A percentile compares a stretch with the other conserved stretches of the same genome.
These are phyloP conservation scores for Xylaria castorea DNA, from an alignment of 495 filamentous ascomycete species.

Conservation along the genomic window DNA sequence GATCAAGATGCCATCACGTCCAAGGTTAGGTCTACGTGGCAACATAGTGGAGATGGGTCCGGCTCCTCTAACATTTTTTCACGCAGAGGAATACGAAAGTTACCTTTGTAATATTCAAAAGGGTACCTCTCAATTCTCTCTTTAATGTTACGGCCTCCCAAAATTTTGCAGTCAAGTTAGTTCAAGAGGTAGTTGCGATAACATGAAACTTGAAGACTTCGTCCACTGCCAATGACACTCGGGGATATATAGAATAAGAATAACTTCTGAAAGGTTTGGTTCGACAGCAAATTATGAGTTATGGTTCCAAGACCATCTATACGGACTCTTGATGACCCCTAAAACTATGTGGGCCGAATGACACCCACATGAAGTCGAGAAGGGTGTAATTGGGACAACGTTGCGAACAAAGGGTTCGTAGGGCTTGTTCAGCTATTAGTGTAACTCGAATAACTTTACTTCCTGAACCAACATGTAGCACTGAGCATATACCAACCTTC, in stretches of 20 bases:
- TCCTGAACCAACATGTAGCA: not conserved
- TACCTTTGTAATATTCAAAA: not conserved
- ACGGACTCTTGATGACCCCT: slow-evolving; percentile 55
- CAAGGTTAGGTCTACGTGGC: not conserved
- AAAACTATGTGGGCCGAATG: not conserved
- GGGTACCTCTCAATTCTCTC: not conserved
- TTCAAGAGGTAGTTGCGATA: not conserved
- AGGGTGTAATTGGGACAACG: not conserved
- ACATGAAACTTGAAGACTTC: not conserved
- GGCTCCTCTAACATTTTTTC: not conserved
- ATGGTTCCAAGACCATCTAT: slow-evolving; percentile 53
- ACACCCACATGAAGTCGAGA: not conserved
- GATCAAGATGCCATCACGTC: not conserved
- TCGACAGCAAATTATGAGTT: slow-evolving; percentile 52
- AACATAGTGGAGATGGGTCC: not conserved
- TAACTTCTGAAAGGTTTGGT: slow-evolving; percentile 58
- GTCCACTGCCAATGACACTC: not conserved
- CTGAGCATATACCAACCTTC: not conserved
- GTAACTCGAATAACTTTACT: not conserved
- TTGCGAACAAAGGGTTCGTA: not conserved
- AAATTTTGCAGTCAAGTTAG: not conserved
- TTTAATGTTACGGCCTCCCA: not conserved
- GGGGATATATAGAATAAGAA: slow-evolving; percentile 41
- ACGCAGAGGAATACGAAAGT: not conserved
- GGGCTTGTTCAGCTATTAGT: not conserved